phyloP scores from a whole-genome alignment of 2,329 filamentous ascomycete genomes.

The Metarhizium anisopliae region DNA sequence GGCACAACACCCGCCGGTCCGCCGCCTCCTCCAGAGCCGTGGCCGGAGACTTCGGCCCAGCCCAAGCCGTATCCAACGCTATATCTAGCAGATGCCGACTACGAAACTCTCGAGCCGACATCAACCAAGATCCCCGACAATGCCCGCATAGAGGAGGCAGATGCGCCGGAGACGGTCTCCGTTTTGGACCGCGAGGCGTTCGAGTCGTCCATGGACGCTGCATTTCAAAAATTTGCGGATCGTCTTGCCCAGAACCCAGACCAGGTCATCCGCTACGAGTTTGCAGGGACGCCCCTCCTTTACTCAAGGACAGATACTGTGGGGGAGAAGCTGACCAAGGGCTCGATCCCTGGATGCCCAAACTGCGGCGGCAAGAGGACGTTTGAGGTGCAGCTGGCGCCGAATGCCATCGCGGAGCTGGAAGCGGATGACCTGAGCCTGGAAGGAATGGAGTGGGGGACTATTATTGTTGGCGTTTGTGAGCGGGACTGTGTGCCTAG shows the following conservation, averaged over 20 bases:
- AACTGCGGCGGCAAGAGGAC: slow-evolving; percentile 67
- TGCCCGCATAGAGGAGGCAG: slow-evolving; percentile 31
- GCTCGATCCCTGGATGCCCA: slow-evolving; percentile 62
- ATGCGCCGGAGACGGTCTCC: slow-evolving; percentile 27
- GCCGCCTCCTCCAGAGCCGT: slow-evolving; percentile 51
- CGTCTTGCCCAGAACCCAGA: slow-evolving; percentile 72
- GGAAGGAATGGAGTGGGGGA: slow-evolving; percentile 98
- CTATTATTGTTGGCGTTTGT: slow-evolving; percentile 80
- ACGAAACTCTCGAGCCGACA: slow-evolving; percentile 68
- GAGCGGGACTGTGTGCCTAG: slow-evolving; percentile 63
- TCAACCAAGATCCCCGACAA: slow-evolving; percentile 41
- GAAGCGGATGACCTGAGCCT: slow-evolving; percentile 65
- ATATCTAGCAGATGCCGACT: slow-evolving; percentile 81
- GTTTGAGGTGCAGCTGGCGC: slow-evolving; percentile 89
- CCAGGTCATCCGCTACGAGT: slow-evolving; percentile 75
- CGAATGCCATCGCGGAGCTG: slow-evolving; percentile 80
- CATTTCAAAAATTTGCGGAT: slow-evolving; percentile 75
- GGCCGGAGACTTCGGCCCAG: slow-evolving; percentile 59
- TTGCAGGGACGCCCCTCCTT: slow-evolving; percentile 61
- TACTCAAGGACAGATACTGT: slow-evolving; percentile 72
- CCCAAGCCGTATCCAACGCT: slow-evolving; percentile 66
- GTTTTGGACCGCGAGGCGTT: slow-evolving; percentile 61
- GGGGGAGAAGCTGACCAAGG: slow-evolving; percentile 50
- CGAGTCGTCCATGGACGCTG: slow-evolving; percentile 64
- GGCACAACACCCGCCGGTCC: slow-evolving; percentile 40